phyloP scores from a whole-genome alignment of 2,329 filamentous ascomycete genomes.

The Fusarium nodosum region DNA sequence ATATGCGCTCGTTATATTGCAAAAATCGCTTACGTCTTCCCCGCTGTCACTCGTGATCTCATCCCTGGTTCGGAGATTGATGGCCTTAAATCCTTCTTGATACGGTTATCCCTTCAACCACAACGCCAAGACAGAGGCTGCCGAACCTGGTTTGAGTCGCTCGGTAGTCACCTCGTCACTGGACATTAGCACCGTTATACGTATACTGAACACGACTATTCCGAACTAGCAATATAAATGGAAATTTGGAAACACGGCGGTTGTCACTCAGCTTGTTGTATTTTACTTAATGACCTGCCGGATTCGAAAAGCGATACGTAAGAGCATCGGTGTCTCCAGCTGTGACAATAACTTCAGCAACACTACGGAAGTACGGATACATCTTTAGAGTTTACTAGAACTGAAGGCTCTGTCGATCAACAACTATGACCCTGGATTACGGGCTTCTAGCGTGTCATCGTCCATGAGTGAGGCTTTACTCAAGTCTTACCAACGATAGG shows the following conservation, averaged over 20 bases:
- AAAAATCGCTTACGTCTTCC: constrained; percentile 38
- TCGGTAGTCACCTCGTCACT: constrained; percentile 18
- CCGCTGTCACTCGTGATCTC: constrained; percentile 26
- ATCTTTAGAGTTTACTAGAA: constrained; percentile 8
- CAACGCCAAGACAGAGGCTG: constrained; percentile 15
- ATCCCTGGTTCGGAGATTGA: constrained; percentile 18
- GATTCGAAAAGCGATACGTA: constrained; percentile 29
- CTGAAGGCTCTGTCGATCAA: constrained; percentile 33
- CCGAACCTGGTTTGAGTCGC: constrained; percentile 17
- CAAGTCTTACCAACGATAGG: neutral
- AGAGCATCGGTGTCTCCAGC: constrained; percentile 8
- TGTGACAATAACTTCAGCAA: constrained; percentile 17
- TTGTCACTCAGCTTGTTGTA: constrained; percentile 6
- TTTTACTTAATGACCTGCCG: constrained; percentile 20
- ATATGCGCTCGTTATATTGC: constrained; percentile 28
- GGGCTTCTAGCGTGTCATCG: constrained; percentile 25
- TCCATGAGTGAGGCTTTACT: constrained; percentile 4
- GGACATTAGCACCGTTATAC: neutral
- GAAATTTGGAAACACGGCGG: constrained; percentile 2
- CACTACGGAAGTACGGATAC: constrained; percentile 3
- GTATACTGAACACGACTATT: neutral
- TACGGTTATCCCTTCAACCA: constrained; percentile 23
- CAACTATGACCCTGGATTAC: constrained; percentile 33
- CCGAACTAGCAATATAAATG: neutral
- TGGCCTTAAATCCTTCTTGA: constrained; percentile 22